Base-by-base conservation (phyloP, 1,139 yeast genomes). In the Spathaspora sp. region DNA sequence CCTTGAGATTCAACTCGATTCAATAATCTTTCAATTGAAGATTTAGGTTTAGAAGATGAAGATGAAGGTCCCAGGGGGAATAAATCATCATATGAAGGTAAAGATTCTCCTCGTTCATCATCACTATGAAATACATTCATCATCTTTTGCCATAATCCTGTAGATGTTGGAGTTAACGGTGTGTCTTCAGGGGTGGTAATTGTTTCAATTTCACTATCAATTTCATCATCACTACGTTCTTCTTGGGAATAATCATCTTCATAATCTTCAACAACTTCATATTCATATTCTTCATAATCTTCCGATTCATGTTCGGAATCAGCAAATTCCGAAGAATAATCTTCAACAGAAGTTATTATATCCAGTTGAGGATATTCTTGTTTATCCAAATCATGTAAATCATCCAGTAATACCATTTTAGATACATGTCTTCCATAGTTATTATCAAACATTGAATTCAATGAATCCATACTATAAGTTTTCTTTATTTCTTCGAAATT, bases 31-130 rank as follows among this genome's bases (percentile, higher is more conserved):
- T 78, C 69, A 58, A 64, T 51, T 56, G 59, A 42, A 55, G 71
- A 50, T 65, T 74, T 64, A 45, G 74, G 75, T 47, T 61, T 70
- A 39, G 63, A 56, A 20, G 56, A 53, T 47, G 57, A 58, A 11
- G 61, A 55, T 2, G 63, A 65, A 36, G 73, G 69, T 1, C 82
- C 84, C 47, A 76, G 72, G 13, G 97, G 97, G 74, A 83, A 89
- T 44, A 89, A 75, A 52, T 89, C 97, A 52, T 88, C 91, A 58
- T 89, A 89, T 33, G 84, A 76, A 10, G 96, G 96, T 49, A 85
- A 72, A 36, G 78, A 80, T 26, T 66, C 38, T 15, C 38, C 38
- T 15, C 38, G 20, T 40, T 61, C 65, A 18, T 57, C 59, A 26
- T 60, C 64, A 41, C 64, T 64, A 49, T 74, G 73, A 57, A 83